Conservation (phyloP, 2,329 filamentous ascomycete genomes). For the Fusarium buharicum region DNA sequence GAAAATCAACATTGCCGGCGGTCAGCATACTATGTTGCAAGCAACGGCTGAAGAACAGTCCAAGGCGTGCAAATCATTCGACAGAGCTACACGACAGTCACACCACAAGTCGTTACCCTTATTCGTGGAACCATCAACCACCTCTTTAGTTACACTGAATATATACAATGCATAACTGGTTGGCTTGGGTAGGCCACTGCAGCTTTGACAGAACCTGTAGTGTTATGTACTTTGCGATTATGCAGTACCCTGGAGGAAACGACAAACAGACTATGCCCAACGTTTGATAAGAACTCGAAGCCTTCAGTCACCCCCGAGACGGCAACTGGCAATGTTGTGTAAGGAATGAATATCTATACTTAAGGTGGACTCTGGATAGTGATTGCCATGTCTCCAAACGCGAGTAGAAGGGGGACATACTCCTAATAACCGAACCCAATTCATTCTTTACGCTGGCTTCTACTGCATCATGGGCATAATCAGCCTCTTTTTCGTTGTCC, state of each 20-base stretch:
- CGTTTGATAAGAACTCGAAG: conserved; percentile 29
- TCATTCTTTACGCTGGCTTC: conserved; percentile 30
- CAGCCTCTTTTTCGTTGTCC: conserved; percentile 24
- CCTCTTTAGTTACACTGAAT: conserved; percentile 13
- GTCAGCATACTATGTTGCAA: conserved; percentile 14
- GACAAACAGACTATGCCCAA: conserved; percentile 31
- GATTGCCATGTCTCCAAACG: conserved; percentile 3
- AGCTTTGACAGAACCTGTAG: conserved; percentile 24
- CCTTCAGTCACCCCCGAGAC: conserved; percentile 13
- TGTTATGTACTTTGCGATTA: conserved; percentile 12
- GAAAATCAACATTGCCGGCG: conserved; percentile 8
- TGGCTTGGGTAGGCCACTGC: conserved; percentile 9
- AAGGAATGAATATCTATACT: conserved; percentile 27
- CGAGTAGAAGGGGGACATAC: conserved; percentile 17
- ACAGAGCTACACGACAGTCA: conserved; percentile 30
- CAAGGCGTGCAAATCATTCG: conserved; percentile 4
- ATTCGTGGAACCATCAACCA: conserved; percentile 10
- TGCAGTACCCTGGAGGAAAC: conserved; percentile 13
- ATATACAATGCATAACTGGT: conserved; percentile 1
- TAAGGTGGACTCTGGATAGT: conserved; percentile 14
- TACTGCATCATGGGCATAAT: conserved; percentile 35
- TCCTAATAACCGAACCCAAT: conserved; percentile 21
- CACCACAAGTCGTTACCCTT: conserved; percentile 32
- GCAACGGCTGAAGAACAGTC: conserved; percentile 23
- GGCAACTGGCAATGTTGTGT: conserved; percentile 17